A percentile compares a stretch with the other conserved stretches of the same genome.
Evolutionary conservation across 352 stramenopile species (phyloP).

Genomic region (Hyaloperonospora arabidopsidis): DNA sequence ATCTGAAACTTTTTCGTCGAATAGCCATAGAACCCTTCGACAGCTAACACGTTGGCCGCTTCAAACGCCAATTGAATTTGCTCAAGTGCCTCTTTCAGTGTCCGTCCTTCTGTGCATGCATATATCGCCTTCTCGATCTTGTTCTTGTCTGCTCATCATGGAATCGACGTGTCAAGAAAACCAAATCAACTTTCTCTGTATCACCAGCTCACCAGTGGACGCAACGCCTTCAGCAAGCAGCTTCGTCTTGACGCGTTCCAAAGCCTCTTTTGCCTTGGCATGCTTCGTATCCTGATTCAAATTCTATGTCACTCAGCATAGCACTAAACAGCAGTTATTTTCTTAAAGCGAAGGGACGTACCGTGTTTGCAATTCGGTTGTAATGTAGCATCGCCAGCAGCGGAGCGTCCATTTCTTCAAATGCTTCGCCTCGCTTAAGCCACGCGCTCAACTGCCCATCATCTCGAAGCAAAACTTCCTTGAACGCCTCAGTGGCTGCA

Average conservation of each 20-base stretch:
- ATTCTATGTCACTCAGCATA: conserved; percentile 1
- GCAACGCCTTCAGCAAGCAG: conserved; percentile 24
- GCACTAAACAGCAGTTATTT: background rate
- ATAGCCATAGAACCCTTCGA: conserved; percentile 60
- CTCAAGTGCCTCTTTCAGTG: conserved; percentile 20
- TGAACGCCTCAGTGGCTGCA: conserved; percentile 50
- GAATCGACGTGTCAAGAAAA: background rate
- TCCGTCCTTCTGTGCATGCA: conserved; percentile 8
- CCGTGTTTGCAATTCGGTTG: conserved; percentile 40
- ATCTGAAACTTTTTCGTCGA: conserved; percentile 48
- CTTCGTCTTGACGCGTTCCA: conserved; percentile 29
- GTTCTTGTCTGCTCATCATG: conserved; percentile 8
- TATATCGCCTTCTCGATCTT: conserved; percentile 11
- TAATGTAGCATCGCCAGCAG: conserved; percentile 69
- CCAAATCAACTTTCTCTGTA: background rate
- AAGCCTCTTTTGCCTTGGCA: conserved; percentile 20
- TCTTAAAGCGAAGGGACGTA: conserved; percentile 9
- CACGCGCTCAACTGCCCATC: conserved; percentile 40
- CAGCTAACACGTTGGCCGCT: conserved; percentile 51
- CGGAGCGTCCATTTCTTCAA: conserved; percentile 48
- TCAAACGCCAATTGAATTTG: conserved; percentile 34
- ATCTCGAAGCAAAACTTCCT: conserved; percentile 56
- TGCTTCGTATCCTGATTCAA: conserved; percentile 24
- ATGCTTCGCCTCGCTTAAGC: conserved; percentile 42
- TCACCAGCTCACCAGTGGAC: conserved; percentile 13